phyloP scores from a whole-genome alignment of 2,329 filamentous ascomycete genomes.

The Calonectria hawksworthii region DNA sequence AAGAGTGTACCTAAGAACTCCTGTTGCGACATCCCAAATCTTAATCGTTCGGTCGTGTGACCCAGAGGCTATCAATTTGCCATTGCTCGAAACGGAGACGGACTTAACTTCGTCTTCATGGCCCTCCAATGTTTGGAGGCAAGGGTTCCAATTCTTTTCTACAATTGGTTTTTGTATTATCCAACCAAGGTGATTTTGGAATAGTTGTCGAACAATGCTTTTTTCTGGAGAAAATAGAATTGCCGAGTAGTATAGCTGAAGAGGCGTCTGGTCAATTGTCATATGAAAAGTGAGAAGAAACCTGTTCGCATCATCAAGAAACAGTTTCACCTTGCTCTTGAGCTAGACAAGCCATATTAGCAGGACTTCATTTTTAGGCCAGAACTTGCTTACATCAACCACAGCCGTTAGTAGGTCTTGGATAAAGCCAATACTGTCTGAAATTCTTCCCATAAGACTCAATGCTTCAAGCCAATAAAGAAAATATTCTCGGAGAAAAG shows the following conservation, averaged over 20 bases:
- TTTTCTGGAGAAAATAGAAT: slow-evolving; percentile 41
- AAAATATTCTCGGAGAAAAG: slow-evolving; percentile 33
- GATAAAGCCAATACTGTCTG: slow-evolving; percentile 6
- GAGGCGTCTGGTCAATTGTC: slow-evolving; percentile 33
- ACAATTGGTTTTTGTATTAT: neutral
- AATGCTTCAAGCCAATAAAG: slow-evolving; percentile 37
- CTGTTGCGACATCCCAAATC: neutral
- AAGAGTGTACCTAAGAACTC: neutral
- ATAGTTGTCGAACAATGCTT: slow-evolving; percentile 32
- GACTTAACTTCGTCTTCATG: neutral
- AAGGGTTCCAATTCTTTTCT: slow-evolving; percentile 34
- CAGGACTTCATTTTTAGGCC: neutral
- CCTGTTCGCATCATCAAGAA: slow-evolving; percentile 34
- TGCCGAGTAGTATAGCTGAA: slow-evolving; percentile 45
- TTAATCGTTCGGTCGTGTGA: neutral
- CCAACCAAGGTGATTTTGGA: slow-evolving; percentile 3
- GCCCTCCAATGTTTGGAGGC: slow-evolving; percentile 31
- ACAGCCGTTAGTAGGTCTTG: slow-evolving; percentile 15
- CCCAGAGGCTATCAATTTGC: neutral
- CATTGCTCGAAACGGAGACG: neutral
- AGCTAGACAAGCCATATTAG: neutral
- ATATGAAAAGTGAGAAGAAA: slow-evolving; percentile 26
- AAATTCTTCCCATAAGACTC: slow-evolving; percentile 9
- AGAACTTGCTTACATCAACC: slow-evolving; percentile 5
- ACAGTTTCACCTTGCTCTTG: neutral